Percentiles rank a stretch among this genome's conserved stretches.
phyloP scores from a whole-genome alignment of 1,284 basidiomycete species.

The Tremellales sp. region DNA sequence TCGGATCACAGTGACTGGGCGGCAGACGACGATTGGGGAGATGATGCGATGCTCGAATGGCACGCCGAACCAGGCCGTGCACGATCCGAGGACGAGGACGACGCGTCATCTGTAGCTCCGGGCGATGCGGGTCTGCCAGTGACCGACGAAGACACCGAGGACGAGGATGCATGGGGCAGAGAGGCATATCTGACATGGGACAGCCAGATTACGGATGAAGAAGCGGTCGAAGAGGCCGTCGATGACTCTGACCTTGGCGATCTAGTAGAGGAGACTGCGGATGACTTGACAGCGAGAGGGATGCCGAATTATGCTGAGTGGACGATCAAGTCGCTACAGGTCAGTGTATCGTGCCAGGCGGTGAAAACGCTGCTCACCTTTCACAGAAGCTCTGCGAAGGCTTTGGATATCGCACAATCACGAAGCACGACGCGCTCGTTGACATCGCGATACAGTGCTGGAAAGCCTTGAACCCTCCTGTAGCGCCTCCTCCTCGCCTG shows the following conservation, averaged over 20 bases:
- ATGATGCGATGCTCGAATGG: slow-evolving; percentile 27
- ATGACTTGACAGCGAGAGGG: slow-evolving; percentile 19
- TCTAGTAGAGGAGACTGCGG: slow-evolving; percentile 3
- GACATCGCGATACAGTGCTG: slow-evolving; percentile 38
- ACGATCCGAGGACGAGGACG: no score
- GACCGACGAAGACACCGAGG: slow-evolving; percentile 11
- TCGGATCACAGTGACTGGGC: not conserved
- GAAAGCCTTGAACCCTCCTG: slow-evolving; percentile 35
- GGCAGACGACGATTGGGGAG: slow-evolving; percentile 20
- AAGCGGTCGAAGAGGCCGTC: slow-evolving; percentile 1
- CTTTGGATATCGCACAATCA: slow-evolving; percentile 36
- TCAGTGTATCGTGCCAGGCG: slow-evolving; percentile 9
- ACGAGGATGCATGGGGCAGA: slow-evolving; percentile 24
- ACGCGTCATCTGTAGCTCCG: slow-evolving; percentile 21
- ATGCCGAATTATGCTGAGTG: slow-evolving; percentile 42
- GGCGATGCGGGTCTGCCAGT: slow-evolving; percentile 24
- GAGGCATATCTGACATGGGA: slow-evolving; percentile 21
- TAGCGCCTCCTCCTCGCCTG: no score
- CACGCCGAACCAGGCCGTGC: slow-evolving; percentile 3
- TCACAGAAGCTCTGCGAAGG: slow-evolving; percentile 13
- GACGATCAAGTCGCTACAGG: slow-evolving; percentile 35
- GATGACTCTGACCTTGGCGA: not conserved
- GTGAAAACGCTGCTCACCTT: not conserved
- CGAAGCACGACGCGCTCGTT: slow-evolving; percentile 25
- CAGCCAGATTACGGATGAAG: not conserved